Evolutionary conservation across 2,329 filamentous ascomycete species (phyloP).

Genomic region (Volutella citrinella): DNA sequence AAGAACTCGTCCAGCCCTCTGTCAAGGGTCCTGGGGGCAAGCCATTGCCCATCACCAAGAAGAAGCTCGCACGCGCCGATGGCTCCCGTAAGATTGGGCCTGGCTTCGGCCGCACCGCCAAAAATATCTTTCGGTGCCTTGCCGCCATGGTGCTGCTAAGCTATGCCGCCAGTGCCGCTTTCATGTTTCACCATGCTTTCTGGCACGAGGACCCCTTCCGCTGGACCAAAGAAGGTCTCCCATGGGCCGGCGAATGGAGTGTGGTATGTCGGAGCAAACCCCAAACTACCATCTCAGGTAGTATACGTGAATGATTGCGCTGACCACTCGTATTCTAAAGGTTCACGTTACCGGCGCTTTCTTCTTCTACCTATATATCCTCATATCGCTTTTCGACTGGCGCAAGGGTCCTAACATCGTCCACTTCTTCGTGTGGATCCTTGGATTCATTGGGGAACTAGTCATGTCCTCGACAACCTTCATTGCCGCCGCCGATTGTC

Average conservation of each 20-base stretch:
- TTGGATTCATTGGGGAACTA: slow-evolving; percentile 70
- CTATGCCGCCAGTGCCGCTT: slow-evolving; percentile 71
- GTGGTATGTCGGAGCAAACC: slow-evolving; percentile 55
- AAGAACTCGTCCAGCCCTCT: slow-evolving; percentile 44
- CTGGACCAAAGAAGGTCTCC: slow-evolving; percentile 43
- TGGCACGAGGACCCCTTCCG: slow-evolving; percentile 36
- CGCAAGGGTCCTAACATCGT: slow-evolving; percentile 75
- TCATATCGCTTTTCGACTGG: slow-evolving; percentile 84
- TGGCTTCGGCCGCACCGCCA: slow-evolving; percentile 64
- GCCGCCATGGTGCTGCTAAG: slow-evolving; percentile 68
- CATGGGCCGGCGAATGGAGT: slow-evolving; percentile 74
- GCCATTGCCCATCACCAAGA: slow-evolving; percentile 70
- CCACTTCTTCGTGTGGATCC: slow-evolving; percentile 76
- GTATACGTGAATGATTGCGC: no score
- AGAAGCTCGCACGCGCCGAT: slow-evolving; percentile 45
- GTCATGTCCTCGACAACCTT: slow-evolving; percentile 68
- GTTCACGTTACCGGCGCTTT: slow-evolving; percentile 82
- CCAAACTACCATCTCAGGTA: slow-evolving; percentile 6
- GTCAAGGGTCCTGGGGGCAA: slow-evolving; percentile 82
- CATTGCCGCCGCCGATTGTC: slow-evolving; percentile 63
- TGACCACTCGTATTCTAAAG: slow-evolving; percentile 45
- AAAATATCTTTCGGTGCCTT: slow-evolving; percentile 72
- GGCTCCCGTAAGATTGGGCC: slow-evolving; percentile 42
- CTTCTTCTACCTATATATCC: slow-evolving; percentile 82
- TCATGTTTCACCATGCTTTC: slow-evolving; percentile 73